phyloP scores from a whole-genome alignment of 345 rosid genomes.

The Citrus reticulata region DNA sequence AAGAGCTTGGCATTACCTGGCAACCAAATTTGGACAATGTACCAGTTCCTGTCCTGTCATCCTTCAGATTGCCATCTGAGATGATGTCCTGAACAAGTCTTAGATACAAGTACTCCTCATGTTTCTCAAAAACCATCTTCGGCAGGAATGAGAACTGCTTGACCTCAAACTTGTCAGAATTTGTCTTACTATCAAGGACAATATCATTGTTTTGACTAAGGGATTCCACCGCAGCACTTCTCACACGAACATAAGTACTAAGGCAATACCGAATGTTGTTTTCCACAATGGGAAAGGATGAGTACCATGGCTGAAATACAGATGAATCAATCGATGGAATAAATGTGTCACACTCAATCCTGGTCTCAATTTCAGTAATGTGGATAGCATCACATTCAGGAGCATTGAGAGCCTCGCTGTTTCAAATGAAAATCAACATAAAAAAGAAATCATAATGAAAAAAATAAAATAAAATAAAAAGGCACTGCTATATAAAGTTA shows the following conservation, averaged over 20 bases:
- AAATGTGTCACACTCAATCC: slow-evolving; percentile 83
- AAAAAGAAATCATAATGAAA: neutral
- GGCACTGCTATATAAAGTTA: too few species aligned
- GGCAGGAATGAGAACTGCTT: slow-evolving; percentile 68
- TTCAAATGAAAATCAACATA: slow-evolving; percentile 15
- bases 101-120: slow-evolving; percentile 71
- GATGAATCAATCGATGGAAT: slow-evolving; percentile 68
- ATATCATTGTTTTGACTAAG: slow-evolving; percentile 25
- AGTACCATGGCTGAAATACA: slow-evolving; percentile 81
- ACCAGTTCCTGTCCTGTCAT: slow-evolving; percentile 85
- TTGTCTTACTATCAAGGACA: slow-evolving; percentile 26
- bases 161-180: slow-evolving; percentile 44
- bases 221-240: slow-evolving; percentile 39
- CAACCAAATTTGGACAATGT: slow-evolving; percentile 83
- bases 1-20: slow-evolving; percentile 43
- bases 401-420: slow-evolving; percentile 76
- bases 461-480: neutral
- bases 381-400: slow-evolving; percentile 87
- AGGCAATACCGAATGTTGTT: slow-evolving; percentile 58
- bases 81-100: slow-evolving; percentile 64
- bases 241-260: slow-evolving; percentile 71
- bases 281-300: slow-evolving; percentile 70
- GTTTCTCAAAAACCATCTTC: slow-evolving; percentile 64
- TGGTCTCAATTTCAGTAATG: slow-evolving; percentile 72
- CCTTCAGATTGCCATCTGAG: slow-evolving; percentile 56